Conservation (phyloP, 2,329 filamentous ascomycete genomes). For the Zymoseptoria ardabiliae region DNA sequence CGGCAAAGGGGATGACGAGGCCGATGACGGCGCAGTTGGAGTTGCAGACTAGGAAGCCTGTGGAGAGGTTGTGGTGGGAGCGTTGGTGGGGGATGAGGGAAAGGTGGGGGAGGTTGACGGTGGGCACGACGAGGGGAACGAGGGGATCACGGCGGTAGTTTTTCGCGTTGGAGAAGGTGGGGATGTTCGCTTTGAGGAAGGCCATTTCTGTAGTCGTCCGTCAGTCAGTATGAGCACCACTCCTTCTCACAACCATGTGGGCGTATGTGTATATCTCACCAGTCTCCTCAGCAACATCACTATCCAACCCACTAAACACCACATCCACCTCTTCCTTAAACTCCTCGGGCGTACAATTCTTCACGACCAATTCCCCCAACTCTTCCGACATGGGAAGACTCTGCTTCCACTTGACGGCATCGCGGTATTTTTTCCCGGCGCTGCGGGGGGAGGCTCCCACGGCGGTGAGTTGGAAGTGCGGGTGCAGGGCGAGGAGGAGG, state of each 20-base stretch:
- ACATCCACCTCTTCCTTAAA: conserved; percentile 80
- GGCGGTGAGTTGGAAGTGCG: conserved; percentile 76
- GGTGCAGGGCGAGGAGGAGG: conserved; percentile 80
- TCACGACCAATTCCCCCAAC: conserved; percentile 73
- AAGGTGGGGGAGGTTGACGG: conserved; percentile 84
- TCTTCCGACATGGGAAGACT: conserved; percentile 68
- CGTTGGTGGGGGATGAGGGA: conserved; percentile 85
- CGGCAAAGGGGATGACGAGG: conserved; percentile 88
- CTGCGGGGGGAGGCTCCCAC: conserved; percentile 85
- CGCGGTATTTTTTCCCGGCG: conserved; percentile 87
- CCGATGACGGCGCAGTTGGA: conserved; percentile 97
- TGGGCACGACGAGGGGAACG: conserved; percentile 89
- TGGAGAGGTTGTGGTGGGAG: conserved; percentile 61
- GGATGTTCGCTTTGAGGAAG: conserved; percentile 79
- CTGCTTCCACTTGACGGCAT: conserved; percentile 95
- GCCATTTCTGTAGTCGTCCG: conserved; percentile 60
- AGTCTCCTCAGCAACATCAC: conserved; percentile 84
- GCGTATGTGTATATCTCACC: conserved; percentile 46
- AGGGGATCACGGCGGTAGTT: conserved; percentile 89
- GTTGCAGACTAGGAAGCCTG: conserved; percentile 94
- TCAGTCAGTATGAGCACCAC: conserved; percentile 5
- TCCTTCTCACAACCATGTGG: not conserved
- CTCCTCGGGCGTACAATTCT: conserved; percentile 72
- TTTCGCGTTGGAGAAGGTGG: conserved; percentile 96
- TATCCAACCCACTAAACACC: conserved; percentile 86